phyloP scores from a whole-genome alignment of 305 asterid species.

The Fraxinus sp. region DNA sequence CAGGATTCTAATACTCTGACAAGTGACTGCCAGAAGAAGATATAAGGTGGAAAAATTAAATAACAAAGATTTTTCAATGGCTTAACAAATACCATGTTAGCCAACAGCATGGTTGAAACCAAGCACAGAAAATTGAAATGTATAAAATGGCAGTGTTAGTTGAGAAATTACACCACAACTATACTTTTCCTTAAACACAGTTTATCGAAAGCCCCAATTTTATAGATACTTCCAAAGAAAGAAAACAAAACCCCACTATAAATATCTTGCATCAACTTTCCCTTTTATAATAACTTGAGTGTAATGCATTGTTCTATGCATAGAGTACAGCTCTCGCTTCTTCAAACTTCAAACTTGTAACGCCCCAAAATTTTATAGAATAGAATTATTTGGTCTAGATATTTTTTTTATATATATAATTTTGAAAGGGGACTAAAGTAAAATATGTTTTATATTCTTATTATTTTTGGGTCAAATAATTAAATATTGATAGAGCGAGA shows the following conservation, averaged over 20 bases:
- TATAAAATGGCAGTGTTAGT: not conserved
- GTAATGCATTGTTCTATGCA: not conserved
- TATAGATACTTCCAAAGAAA: not conserved
- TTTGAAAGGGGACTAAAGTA: not conserved
- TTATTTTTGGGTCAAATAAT: not conserved
- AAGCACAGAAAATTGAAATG: not conserved
- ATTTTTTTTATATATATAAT: too few species aligned
- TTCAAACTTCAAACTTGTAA: not conserved
- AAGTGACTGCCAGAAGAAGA: conserved; percentile 69
- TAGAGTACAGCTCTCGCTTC: not conserved
- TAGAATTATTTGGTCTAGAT: not conserved
- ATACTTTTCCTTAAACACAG: not conserved
- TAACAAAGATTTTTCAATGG: conserved; percentile 10
- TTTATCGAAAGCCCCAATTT: not conserved
- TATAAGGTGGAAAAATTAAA: conserved; percentile 27
- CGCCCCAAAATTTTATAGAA: not conserved
- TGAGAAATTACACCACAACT: not conserved
- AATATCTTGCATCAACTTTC: not conserved
- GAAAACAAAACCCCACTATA: not conserved
- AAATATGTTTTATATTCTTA: not conserved
- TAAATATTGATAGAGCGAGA: not conserved
- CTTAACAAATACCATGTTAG: conserved; percentile 14
- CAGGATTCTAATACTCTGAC: conserved; percentile 77
- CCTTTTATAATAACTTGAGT: not conserved
- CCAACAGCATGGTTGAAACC: not conserved